Conservation (phyloP, 2,329 filamentous ascomycete genomes). For the Emergomyces pasteurianus region DNA sequence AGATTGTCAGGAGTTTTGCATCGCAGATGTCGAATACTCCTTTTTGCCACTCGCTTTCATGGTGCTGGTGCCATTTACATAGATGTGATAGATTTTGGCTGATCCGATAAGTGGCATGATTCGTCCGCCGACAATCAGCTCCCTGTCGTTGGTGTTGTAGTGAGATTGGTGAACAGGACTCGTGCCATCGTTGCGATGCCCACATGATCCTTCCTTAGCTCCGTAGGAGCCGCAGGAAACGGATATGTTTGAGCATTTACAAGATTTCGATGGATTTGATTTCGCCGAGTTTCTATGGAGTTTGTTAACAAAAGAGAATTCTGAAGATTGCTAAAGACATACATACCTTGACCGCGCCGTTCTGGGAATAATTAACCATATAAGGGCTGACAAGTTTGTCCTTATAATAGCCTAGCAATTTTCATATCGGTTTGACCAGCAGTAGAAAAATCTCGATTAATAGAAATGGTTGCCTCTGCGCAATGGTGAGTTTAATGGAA, state of each 20-base stretch:
- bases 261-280: conserved; percentile 1
- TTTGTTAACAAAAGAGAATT: not conserved
- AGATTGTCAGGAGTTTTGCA: not conserved
- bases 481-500: no score
- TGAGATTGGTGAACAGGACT: not conserved
- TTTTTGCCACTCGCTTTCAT: conserved; percentile 3
- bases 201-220: not conserved
- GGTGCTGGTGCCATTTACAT: conserved; percentile 5
- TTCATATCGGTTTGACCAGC: no score
- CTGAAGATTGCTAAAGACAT: not conserved
- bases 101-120: conserved; percentile 2
- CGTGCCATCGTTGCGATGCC: conserved; percentile 2
- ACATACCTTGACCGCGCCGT: not conserved
- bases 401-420: no score
- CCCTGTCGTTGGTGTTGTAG: not conserved
- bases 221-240: not conserved
- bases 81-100: conserved; percentile 6
- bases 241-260: not conserved
- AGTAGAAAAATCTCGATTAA: no score
- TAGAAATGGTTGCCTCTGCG: no score
- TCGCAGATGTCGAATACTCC: conserved; percentile 7
- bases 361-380: not conserved
- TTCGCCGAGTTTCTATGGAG: not conserved
- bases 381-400: no score
- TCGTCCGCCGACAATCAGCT: not conserved